Evolutionary conservation across 2,329 filamentous ascomycete species (phyloP), one percentile per base, ranked within the genome.

Genomic region (Waltergamsia citrina): DNA sequence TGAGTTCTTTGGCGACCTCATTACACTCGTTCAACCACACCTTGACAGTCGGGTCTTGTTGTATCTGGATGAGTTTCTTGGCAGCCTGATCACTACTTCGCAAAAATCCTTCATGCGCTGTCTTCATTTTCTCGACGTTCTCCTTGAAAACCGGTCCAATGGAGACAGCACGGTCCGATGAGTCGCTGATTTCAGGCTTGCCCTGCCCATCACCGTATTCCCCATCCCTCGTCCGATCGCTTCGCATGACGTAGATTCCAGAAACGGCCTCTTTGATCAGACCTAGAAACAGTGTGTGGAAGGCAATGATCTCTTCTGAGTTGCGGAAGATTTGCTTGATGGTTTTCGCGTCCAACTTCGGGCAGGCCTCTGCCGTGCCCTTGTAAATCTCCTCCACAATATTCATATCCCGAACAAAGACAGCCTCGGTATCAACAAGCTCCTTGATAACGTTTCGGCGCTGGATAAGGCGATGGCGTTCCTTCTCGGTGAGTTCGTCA

Each of bases 331-430:
- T 76, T 10, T 84, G 70, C 52, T 88, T 94, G 47, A 93, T 80
- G 41, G 94, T 94, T 42, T 90, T 84, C 27, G 74, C 65, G 28
- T 83, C 85, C 19, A 95, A 72, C 42, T 86, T 77, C 7, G 85
- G 77, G 36, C 84, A 87, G 9, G 83, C 82, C 44, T 83, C 78
- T 1, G 86, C 85, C 1, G 92, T 96, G 28, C 85, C 87, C 57
- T 93, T 94, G 67, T 96, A 98, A 35, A 98, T 96, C 51, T 96
- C 88, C 50, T 94, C 86, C 3, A 94, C 82, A 34, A 98, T 90
- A 53, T 88, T 94, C 85, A 98, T 90, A 54, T 98, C 92, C 42
- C 86, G 78, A 37, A 93, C 79, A 57, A 94, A 96, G 6, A 81
- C 79, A 31, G 86, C 79, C 53, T 98, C 92, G 0, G 92, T 98